Evolutionary conservation across 2,329 filamentous ascomycete genomes (phyloP), one percentile per base, ranked within the genome.

Genomic region (Cadophora luteo-olivacea): DNA sequence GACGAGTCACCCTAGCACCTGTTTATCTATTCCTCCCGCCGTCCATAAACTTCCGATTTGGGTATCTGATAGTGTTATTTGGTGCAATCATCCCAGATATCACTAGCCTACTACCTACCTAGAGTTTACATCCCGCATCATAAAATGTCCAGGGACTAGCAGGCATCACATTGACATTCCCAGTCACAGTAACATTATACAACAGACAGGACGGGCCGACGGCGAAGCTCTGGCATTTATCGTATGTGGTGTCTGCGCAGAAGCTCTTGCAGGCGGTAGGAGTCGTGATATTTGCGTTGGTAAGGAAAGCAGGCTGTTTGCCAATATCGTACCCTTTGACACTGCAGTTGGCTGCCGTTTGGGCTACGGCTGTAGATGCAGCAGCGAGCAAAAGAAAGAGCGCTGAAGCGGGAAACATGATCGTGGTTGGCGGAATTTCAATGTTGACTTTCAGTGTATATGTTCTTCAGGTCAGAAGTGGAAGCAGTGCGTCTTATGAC

Each of bases 321-420:
- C 55, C 55, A 14, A 22, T 60, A 22, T 60, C 55, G 55, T 60
- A 60, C 1, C 55, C 55, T 45, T 60, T 60, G 16, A 60, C 55
- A 11, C 55, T 60, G n/a, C 55, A 60, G 36, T 60, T 60, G 25
- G 51, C 51, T 29, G 16, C 51, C 12, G 25, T 16, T 41, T 60
- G 55, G 16, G 55, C 55, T 25, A 24, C n/a, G 16, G 36, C 9
- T 25, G 55, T 24, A 14, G 55, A 41, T 8, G 24, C 54, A 22
- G 55, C 36, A 4, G 33, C 33, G 33, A 60, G 11, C 4, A 60
- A 1, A 4, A 60, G 3, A 11, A 60, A 4, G 32, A 58, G 5
- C 4, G 32, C 22, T 1, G 54, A 24, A 6, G 36, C 16, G 8
- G 36, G 24, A 24, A 60, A 8, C 55, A 60, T 60, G 4, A 1